Conservation (phyloP, 192 early-diverging fungal genomes). For the Pilaira anomala region DNA sequence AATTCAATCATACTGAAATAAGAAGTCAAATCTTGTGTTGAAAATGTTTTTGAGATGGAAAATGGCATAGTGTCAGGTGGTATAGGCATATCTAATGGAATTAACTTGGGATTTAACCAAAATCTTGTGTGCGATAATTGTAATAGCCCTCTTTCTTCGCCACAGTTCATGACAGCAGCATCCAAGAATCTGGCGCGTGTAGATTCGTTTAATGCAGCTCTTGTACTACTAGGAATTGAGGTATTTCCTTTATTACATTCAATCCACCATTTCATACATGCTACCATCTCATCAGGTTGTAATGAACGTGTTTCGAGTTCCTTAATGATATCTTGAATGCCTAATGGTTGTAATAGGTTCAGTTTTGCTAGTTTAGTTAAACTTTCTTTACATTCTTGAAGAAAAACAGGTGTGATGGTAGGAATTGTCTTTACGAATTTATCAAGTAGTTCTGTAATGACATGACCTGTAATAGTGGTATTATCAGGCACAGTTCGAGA, state of each 20-base stretch:
- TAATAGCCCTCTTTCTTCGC: conserved; percentile 29
- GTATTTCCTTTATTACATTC: conserved; percentile 36
- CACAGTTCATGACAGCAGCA: conserved; percentile 45
- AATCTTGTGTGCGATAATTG: conserved; percentile 52
- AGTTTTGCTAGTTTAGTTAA: conserved; percentile 48
- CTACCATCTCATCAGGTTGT: conserved; percentile 54
- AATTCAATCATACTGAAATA: conserved; percentile 58
- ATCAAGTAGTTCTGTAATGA: conserved; percentile 58
- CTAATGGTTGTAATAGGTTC: conserved; percentile 48
- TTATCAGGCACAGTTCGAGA: conserved; percentile 42
- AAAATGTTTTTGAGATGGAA: conserved; percentile 62
- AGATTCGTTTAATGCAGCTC: neutral
- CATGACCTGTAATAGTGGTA: neutral
- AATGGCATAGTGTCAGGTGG: conserved; percentile 61
- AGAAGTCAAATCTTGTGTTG: conserved; percentile 50
- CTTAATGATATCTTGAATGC: conserved; percentile 59
- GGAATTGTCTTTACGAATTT: conserved; percentile 67
- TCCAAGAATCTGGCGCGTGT: conserved; percentile 41
- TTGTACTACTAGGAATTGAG: conserved; percentile 31
- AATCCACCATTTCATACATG: conserved; percentile 78
- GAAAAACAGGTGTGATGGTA: conserved; percentile 47
- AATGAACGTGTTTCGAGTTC: conserved; percentile 63
- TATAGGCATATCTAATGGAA: conserved; percentile 58
- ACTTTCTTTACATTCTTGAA: conserved; percentile 53
- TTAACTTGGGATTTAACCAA: conserved; percentile 64